Percentiles rank a stretch among this genome's conserved stretches.
phyloP scores from a whole-genome alignment of 345 rosid species.

The Pelargonium nanum region DNA sequence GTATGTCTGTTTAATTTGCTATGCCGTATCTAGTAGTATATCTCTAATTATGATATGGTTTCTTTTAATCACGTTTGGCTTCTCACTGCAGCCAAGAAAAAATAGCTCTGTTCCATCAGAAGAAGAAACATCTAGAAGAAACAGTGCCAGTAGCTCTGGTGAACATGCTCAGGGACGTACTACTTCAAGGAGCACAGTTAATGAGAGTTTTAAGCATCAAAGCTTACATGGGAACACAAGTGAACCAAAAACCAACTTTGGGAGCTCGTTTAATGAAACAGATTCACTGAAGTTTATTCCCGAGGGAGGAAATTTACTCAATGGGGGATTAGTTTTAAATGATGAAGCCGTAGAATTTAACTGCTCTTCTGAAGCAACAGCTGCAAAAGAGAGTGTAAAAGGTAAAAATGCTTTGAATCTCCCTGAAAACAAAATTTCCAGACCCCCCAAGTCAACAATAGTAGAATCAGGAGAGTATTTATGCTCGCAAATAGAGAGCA shows the following conservation, averaged over 20 bases:
- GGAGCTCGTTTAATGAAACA: slow-evolving; percentile 19
- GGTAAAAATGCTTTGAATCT: slow-evolving; percentile 15
- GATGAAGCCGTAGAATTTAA: slow-evolving; percentile 13
- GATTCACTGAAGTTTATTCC: slow-evolving; percentile 6
- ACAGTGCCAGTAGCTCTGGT: slow-evolving; percentile 23
- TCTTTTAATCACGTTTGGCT: slow-evolving; percentile 9
- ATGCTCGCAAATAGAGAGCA: slow-evolving; percentile 29
- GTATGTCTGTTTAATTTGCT: slow-evolving; percentile 14
- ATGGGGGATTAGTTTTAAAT: slow-evolving; percentile 6
- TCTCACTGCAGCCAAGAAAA: slow-evolving; percentile 29
- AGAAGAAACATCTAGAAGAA: slow-evolving; percentile 27
- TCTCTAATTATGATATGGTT: neutral
- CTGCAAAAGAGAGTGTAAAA: slow-evolving; percentile 13
- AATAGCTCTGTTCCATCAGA: slow-evolving; percentile 22
- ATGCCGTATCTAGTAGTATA: neutral
- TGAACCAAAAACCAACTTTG: slow-evolving; percentile 28
- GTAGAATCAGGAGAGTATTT: slow-evolving; percentile 27
- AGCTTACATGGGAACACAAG: slow-evolving; percentile 15
- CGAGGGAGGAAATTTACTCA: slow-evolving; percentile 9
- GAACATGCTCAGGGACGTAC: slow-evolving; percentile 23
- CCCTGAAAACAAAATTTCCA: slow-evolving; percentile 21
- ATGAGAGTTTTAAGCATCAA: slow-evolving; percentile 23
- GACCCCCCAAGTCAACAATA: slow-evolving; percentile 22
- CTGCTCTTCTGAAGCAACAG: slow-evolving; percentile 8
- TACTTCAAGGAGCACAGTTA: slow-evolving; percentile 12